A percentile compares a stretch with the other conserved stretches of the same genome.
phyloP scores from a whole-genome alignment of 148 eudicot genomes.

The Polygonum aviculare region DNA sequence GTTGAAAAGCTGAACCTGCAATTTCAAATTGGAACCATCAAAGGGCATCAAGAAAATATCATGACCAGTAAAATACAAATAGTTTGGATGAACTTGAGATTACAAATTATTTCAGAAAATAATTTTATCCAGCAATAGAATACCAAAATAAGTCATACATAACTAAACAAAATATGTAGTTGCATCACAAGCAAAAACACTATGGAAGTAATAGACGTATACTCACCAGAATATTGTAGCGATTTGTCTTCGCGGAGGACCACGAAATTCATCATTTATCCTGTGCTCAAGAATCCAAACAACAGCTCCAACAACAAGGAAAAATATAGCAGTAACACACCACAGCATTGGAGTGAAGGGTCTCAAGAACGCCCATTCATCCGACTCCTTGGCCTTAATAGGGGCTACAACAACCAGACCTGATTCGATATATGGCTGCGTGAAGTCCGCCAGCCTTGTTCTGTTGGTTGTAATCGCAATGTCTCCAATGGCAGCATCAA shows the following conservation, averaged over 20 bases:
- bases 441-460: constrained; percentile 11
- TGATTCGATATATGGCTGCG: constrained; percentile 12
- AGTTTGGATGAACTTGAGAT: background rate
- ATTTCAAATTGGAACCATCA: background rate
- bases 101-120: no score
- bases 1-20: constrained; percentile 14
- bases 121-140: no score
- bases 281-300: constrained; percentile 11
- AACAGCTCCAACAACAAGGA: constrained; percentile 10
- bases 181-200: background rate
- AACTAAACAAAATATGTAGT: no score
- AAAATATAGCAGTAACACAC: constrained; percentile 9
- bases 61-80: background rate
- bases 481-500: constrained; percentile 12
- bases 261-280: constrained; percentile 11
- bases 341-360: constrained; percentile 12
- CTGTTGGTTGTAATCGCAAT: constrained; percentile 12
- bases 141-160: no score
- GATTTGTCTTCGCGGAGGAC: constrained; percentile 12
- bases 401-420: constrained; percentile 10
- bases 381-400: background rate
- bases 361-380: constrained; percentile 10
- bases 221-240: constrained; percentile 9
- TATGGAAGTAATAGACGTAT: background rate
- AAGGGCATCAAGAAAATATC: background rate